Evolutionary conservation across 768 basidiomycete species (phyloP).

Genomic region (Boletus huronensis): DNA sequence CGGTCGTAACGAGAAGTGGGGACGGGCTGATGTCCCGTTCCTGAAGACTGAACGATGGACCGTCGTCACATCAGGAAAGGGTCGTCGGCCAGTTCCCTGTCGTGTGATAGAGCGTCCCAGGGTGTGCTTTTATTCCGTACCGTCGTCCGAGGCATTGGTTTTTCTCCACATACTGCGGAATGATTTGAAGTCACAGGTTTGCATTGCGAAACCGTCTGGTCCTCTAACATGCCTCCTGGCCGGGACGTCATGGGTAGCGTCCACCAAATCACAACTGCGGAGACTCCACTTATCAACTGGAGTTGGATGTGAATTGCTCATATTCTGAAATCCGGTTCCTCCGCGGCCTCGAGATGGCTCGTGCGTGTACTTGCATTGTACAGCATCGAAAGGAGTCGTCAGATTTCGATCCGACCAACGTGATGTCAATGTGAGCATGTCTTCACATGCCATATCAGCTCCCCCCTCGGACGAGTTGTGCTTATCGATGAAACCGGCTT

Average conservation of each 20-base stretch:
- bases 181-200: not conserved
- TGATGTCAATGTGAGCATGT: not conserved
- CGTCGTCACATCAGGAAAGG: not conserved
- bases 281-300: not conserved
- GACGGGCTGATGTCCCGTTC: not conserved
- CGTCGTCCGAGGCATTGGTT: not conserved
- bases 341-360: not conserved
- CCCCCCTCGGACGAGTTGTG: not conserved
- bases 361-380: not conserved
- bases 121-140: not conserved
- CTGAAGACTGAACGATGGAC: not conserved
- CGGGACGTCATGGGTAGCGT: not conserved
- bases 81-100: not conserved
- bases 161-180: not conserved
- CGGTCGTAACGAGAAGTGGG: not conserved
- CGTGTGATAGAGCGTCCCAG: not conserved
- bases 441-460: not conserved
- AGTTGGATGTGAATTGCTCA: not conserved
- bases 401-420: not conserved
- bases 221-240: not conserved
- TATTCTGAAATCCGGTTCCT: not conserved
- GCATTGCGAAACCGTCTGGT: not conserved
- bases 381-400: not conserved
- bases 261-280: not conserved
- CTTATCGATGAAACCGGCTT: not conserved